Evolutionary conservation across 2,329 filamentous ascomycete species (phyloP), one percentile per base, ranked within the genome.

Genomic region (Calonectria ilicicola): DNA sequence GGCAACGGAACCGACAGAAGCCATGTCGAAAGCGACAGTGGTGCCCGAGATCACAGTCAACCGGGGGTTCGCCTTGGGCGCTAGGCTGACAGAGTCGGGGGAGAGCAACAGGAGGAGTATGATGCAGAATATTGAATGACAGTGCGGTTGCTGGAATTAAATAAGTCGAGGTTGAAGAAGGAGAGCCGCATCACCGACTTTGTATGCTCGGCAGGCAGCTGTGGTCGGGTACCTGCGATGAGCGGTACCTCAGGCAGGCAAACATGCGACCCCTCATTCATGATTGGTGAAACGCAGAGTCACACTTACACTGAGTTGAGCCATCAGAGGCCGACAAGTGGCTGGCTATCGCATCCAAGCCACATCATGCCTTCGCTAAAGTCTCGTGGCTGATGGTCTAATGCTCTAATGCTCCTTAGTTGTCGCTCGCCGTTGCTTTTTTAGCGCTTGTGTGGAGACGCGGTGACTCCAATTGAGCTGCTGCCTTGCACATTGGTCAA

Each of bases 161-260:
- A 40, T 23, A n/a, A 56, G 58, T 23, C 42, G 42, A 62, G 56
- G 38, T 32, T 64, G 47, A 44, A 44, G 49, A 64, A 69, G 35
- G 53, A 67, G 67, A 67, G 69, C 65, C 71, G 53, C 69, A 71
- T 71, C 64, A 64, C 69, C 44, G 35, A 65, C 46, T 40, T 51
- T 29, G 53, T 44, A 42, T 49, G 44, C 29, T 49, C 32, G 66
- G 69, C 70, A 65, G 70, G 70, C 70, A 66, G 62, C 35, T 69
- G 51, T 53, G 35, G 51, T 72, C 60, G 60, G 69, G 69, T 72
- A 72, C 47, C 65, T 64, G 40, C 58, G 64, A 51, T 56, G 29
- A 10, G 46, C 47, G 49, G 35, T 66, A 67, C 65, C 51, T 60
- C 26, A 67, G 64, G 64, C 51, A 67, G 51, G 49, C 65, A 67